phyloP scores from a whole-genome alignment of 2,329 filamentous ascomycete species.

The Botrytis byssoidea region DNA sequence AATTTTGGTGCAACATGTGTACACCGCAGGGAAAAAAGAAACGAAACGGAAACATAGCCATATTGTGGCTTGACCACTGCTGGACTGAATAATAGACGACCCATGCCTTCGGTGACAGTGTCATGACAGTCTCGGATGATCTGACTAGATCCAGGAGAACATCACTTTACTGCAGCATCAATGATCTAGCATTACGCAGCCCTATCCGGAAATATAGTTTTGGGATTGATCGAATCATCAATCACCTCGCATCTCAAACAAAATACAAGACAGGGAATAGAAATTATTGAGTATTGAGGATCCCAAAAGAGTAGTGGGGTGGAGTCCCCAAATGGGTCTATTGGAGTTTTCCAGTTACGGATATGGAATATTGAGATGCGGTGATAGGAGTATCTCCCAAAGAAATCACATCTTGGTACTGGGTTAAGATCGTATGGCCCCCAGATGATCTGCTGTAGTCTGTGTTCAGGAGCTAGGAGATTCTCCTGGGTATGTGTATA shows the following conservation, averaged over 20 bases:
- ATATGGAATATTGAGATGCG: conserved; percentile 9
- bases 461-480: background rate
- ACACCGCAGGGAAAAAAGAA: conserved; percentile 1
- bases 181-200: conserved; percentile 12
- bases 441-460: background rate
- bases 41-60: conserved; percentile 28
- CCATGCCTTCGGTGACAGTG: background rate
- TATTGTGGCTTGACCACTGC: conserved; percentile 30
- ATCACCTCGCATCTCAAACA: conserved; percentile 9
- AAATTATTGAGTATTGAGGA: conserved; percentile 10
- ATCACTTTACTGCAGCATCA: background rate
- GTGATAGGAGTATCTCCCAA: background rate
- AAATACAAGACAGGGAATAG: conserved; percentile 15
- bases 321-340: conserved; percentile 11
- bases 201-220: conserved; percentile 5
- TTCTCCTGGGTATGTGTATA: background rate
- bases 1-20: conserved; percentile 17
- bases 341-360: conserved; percentile 8
- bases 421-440: background rate
- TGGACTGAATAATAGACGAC: conserved; percentile 21
- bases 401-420: background rate
- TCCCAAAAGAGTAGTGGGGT: conserved; percentile 1
- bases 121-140: background rate
- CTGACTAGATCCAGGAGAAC: background rate
- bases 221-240: background rate